Percentiles rank a stretch among this genome's conserved stretches.
Conservation (phyloP, 78 protist species). For the Dictyostelium capitatum region DNA sequence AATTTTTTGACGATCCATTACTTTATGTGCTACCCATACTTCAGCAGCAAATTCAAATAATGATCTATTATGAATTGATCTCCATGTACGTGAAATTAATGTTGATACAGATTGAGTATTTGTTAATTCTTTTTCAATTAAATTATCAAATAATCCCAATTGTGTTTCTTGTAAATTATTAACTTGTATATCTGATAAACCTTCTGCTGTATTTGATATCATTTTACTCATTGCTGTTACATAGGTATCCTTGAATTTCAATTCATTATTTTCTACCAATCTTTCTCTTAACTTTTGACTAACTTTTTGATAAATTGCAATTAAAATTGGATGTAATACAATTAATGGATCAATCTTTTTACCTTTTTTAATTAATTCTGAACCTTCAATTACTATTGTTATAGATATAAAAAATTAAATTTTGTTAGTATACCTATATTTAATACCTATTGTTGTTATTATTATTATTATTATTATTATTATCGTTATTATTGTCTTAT, state of each 20-base stretch:
- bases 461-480: not conserved
- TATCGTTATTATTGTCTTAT: too few species aligned
- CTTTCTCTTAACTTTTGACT: conserved; percentile 56
- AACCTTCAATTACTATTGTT: conserved; percentile 42
- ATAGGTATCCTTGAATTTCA: conserved; percentile 53
- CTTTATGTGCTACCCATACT: conserved; percentile 75
- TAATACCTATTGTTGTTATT: too few species aligned
- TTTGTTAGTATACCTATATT: too few species aligned
- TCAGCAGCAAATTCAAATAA: conserved; percentile 78
- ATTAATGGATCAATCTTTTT: conserved; percentile 64
- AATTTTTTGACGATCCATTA: conserved; percentile 55
- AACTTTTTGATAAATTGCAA: conserved; percentile 74
- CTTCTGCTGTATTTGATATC: conserved; percentile 57
- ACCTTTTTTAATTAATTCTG: conserved; percentile 16
- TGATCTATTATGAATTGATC: conserved; percentile 65
- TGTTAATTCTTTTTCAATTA: conserved; percentile 51
- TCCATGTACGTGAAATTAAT: conserved; percentile 32
- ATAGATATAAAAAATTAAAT: too few species aligned
- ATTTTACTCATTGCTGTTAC: conserved; percentile 64
- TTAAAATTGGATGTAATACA: conserved; percentile 66
- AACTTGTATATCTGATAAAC: conserved; percentile 73
- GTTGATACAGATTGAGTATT: conserved; percentile 51
- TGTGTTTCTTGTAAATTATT: conserved; percentile 82
- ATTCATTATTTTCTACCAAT: conserved; percentile 46
- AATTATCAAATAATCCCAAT: conserved; percentile 50